Evolutionary conservation across 2,329 filamentous ascomycete genomes (phyloP), one percentile per base, ranked within the genome.

Genomic region (Parasarocladium wereldwijsianum): DNA sequence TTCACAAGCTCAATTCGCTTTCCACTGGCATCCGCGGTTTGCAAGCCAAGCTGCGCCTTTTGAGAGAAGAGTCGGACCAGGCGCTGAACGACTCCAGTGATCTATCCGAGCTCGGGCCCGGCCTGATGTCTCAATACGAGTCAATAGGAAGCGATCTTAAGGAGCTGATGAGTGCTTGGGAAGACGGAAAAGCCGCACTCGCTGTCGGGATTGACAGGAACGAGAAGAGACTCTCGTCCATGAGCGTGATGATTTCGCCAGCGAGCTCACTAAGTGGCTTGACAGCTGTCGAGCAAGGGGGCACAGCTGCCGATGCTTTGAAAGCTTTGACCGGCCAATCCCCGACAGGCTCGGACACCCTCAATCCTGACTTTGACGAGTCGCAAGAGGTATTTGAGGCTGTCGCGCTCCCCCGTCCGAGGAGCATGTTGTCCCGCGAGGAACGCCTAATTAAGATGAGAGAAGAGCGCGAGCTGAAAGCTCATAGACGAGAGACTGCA

Each of bases 41-140:
- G 28, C 87, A 96, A 53, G 90, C 90, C 20, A 98, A 96, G 52
- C 74, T 98, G 59, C 85, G 92, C 36, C 64, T 98, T 6, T 58
- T 96, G 32, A 75, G 84, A 29, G 90, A 98, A 50, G 85, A 94
- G 51, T 92, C 85, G 0, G 83, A 82, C 45, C 71, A 71, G 36
- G 74, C 74, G 24, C 55, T 93, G 17, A 81, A 93, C 43, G 74
- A 78, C 41, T 74, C 80, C 21, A 64, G 66, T 34, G 72, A 77
- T 41, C 71, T 82, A 12, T 71, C 73, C 4, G 81, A 93, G 40
- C 66, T 93, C 11, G 83, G 81, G 1, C 69, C 76, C 1, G 76
- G 74, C 37, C 64, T 96, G 22, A 76, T 93, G 65, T 58, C 75
- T 14, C 90, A 96, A 45, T 98, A 96, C 51, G 90, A 98, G 33